Conservation (phyloP, 2,329 filamentous ascomycete genomes). For the Epichloe uncinata region DNA sequence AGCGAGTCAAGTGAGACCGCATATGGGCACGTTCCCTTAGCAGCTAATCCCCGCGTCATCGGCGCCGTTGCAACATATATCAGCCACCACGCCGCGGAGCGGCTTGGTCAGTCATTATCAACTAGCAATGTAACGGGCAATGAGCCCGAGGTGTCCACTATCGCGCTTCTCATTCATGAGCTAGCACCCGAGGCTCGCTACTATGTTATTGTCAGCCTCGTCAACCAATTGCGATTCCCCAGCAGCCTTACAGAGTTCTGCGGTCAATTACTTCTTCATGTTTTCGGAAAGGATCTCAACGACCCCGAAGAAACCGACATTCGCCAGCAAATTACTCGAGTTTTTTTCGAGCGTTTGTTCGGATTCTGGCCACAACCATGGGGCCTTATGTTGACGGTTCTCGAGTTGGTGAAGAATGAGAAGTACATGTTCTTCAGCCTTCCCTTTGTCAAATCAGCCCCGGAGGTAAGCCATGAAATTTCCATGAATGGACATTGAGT, state of each 20-base stretch:
- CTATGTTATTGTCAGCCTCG: constrained; percentile 69
- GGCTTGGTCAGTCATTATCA: constrained; percentile 43
- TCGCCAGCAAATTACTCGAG: constrained; percentile 79
- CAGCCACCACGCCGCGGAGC: constrained; percentile 55
- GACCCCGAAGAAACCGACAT: constrained; percentile 69
- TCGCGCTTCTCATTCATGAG: constrained; percentile 66
- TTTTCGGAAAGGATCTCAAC: constrained; percentile 65
- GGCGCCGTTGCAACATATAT: constrained; percentile 78
- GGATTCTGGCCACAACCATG: constrained; percentile 90
- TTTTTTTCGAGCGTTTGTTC: constrained; percentile 76
- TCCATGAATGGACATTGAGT: not conserved
- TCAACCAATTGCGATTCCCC: constrained; percentile 84
- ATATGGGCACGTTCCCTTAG: constrained; percentile 53
- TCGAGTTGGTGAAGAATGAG: constrained; percentile 85
- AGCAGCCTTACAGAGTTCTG: constrained; percentile 90
- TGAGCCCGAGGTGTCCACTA: constrained; percentile 48
- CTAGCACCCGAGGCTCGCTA: constrained; percentile 69
- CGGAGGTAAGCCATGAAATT: constrained; percentile 49
- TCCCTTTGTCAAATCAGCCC: constrained; percentile 78
- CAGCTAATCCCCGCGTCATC: constrained; percentile 57
- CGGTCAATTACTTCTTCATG: constrained; percentile 67
- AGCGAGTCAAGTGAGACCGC: constrained; percentile 44
- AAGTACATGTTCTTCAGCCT: constrained; percentile 87
- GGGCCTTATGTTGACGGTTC: constrained; percentile 78
- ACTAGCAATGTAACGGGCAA: constrained; percentile 32